Base-by-base conservation (phyloP, 345 rosid genomes). In the Lepidium aucheri region DNA sequence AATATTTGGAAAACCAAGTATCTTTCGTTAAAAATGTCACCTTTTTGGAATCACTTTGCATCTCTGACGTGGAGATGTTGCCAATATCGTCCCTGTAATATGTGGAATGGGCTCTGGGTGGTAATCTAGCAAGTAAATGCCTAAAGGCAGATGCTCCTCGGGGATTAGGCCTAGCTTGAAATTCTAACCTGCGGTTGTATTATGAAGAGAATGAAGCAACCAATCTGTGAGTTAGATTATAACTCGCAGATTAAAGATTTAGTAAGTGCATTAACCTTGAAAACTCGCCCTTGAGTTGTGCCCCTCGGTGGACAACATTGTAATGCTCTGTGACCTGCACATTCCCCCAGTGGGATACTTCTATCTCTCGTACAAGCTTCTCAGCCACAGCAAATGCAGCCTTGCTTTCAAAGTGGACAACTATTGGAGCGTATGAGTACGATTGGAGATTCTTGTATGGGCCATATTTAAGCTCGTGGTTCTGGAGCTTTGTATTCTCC, bases 331-430 rank as follows among this genome's bases (percentile, higher is more conserved):
- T 86, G 43, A 95, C 77, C 75, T 89, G 95, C 59, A 95, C 89
- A 38, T 87, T 86, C 47, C 97, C 97, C 99, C 99, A 95, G 17
- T 89, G 97, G 50, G 99, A 95, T 67, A 95, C 83, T 76, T 90
- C 96, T 65, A 95, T 83, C 77, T 95, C 99, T 50, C 95, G 75
- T 38, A 85, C 87, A 47, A 94, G 78, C 76, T 86, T 90, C 67
- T 65, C 68, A 53, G 95, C 96, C 61, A 86, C 87, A 72, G 93
- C 83, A 58, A 91, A 91, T 9, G 96, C 91, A 52, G 84, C 80
- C 65, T 87, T 88, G 86, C 81, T 80, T 75, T 87, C 97, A 74
- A 95, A 95, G 78, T 95, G 99, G 33, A 89, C 77, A 55, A 59
- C 88, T 15, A 91, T 72, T 4, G 96, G 97, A 4, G 82, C 67